These are phyloP conservation scores for Aquilaria yunnanensis DNA, from an alignment of 345 rosid genomes.

Conservation along the genomic window DNA sequence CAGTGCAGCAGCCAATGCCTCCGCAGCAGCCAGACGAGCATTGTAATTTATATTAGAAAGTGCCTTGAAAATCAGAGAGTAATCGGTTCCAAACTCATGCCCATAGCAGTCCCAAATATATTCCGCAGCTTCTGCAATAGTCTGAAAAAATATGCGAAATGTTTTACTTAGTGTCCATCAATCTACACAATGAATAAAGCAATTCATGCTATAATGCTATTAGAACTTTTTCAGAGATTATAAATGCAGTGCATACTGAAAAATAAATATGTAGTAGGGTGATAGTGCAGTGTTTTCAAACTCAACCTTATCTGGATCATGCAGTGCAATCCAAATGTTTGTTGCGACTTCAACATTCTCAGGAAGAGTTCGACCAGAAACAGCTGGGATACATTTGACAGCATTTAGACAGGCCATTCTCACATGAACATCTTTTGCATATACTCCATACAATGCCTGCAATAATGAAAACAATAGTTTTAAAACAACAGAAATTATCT, in stretches of 20 bases:
- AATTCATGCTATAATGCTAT: too few relatives aligned
- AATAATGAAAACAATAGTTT: constrained; percentile 14
- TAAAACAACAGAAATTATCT: not conserved
- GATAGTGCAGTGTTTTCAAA: constrained; percentile 2
- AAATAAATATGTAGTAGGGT: too few relatives aligned
- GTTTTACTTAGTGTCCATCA: too few relatives aligned
- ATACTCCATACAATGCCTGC: constrained; percentile 94
- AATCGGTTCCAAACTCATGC: constrained; percentile 79
- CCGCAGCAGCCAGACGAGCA: constrained; percentile 88
- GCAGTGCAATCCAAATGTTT: constrained; percentile 86
- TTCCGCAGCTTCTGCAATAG: constrained; percentile 86
- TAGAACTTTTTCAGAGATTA: too few relatives aligned
- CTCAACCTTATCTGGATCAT: constrained; percentile 90
- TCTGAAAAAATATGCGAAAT: constrained; percentile 38
- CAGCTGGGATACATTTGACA: constrained; percentile 85
- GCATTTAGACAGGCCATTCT: constrained; percentile 98
- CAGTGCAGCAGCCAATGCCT: constrained; percentile 95
- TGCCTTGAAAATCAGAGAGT: constrained; percentile 81
- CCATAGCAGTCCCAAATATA: constrained; percentile 97
- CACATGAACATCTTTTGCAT: constrained; percentile 89
- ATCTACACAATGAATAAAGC: too few relatives aligned
- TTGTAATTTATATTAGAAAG: constrained; percentile 80
- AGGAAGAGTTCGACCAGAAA: constrained; percentile 66
- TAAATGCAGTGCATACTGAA: too few relatives aligned
- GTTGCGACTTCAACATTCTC: constrained; percentile 75